Evolutionary conservation across 129 eudicot genomes (phyloP).

Genomic region (Pseudognaphalium luteoalbum): DNA sequence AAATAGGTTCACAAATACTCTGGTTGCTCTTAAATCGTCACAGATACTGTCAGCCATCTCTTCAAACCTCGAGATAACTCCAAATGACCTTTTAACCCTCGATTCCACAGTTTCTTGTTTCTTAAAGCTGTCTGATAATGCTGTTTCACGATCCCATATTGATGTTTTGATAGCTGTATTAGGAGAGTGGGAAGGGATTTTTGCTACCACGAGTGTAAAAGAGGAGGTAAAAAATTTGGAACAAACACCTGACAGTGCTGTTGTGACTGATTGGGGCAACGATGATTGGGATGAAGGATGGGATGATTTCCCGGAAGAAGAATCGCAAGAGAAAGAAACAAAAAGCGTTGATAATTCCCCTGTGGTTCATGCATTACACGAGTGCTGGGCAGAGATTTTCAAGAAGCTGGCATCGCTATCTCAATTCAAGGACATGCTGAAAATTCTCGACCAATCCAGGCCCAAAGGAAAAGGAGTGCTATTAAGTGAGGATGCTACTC

Average conservation of each 20-base stretch:
- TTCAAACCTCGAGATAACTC: conserved; percentile 57
- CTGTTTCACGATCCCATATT: conserved; percentile 43
- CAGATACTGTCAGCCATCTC: conserved; percentile 70
- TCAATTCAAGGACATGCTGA: conserved; percentile 45
- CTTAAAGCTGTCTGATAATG: conserved; percentile 50
- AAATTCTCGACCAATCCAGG: conserved; percentile 51
- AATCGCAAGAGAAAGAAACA: conserved; percentile 48
- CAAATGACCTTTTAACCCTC: conserved; percentile 62
- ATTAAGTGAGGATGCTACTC: conserved; percentile 54
- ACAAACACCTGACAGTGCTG: conserved; percentile 32
- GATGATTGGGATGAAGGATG: conserved; percentile 99
- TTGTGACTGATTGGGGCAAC: conserved; percentile 54
- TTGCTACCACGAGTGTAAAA: conserved; percentile 34
- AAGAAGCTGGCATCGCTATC: conserved; percentile 46
- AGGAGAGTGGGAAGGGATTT: conserved; percentile 81
- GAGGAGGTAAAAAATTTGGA: conserved; percentile 36
- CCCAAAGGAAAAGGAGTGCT: conserved; percentile 40
- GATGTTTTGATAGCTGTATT: conserved; percentile 55
- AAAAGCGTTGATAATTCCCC: conserved; percentile 32
- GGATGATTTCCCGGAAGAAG: conserved; percentile 94
- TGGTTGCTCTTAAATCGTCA: conserved; percentile 86
- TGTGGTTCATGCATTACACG: conserved; percentile 69
- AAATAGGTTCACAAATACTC: conserved; percentile 58
- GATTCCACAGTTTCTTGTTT: conserved; percentile 82
- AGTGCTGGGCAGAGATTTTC: conserved; percentile 71